Base-by-base conservation (phyloP, 2,329 filamentous ascomycete species). In the Aspergillus transmontanensis region DNA sequence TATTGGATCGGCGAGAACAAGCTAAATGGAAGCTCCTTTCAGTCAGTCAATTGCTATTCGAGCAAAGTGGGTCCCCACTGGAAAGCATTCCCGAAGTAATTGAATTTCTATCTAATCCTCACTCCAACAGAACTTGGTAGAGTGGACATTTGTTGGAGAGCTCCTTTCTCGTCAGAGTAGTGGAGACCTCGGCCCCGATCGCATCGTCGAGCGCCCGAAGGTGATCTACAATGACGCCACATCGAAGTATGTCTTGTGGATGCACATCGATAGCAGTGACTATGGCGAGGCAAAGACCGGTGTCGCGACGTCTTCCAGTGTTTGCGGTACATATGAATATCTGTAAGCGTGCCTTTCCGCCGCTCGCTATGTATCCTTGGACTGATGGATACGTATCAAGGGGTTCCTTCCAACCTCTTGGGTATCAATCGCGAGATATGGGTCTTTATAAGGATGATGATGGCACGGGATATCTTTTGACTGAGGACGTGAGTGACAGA, bases 1-100 rank as follows among this genome's bases (percentile, higher is more conserved):
- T 91, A 91, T 77, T 83, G 88, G 77, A 85, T 90, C 39, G 89
- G 89, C 19, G 89, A 91, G 73, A 89, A 91, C 76, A 90, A 91
- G 73, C 85, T 86, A 1, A 77, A 84, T n/a, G 87, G 88, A 28
- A 83, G 80, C 1, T 76, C 80, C 0, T 91, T 90, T 73, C 84
- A 86, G 63, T 87, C 87, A 58, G 80, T 91, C 68, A 90, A 90
- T 73, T 91, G 89, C 76, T 91, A 90, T 74, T 86, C 85, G 0
- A 89, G 86, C 16, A 80, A 79, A 14, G 81, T 64, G 12, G 0
- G 43, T 10, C 16, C 10, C 11, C 0, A 23, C 23, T 12, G 1
- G 5, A 1, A 3, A 21, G 4, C 19, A 30, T 10, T 14, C 3
- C n/a, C 28, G 12, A n/a, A 2, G 4, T 3, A 11, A 1, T 16